A percentile compares a stretch with the other conserved stretches of the same genome.
Conservation (phyloP, 1,139 yeast genomes). For the Geotrichum siamense region DNA sequence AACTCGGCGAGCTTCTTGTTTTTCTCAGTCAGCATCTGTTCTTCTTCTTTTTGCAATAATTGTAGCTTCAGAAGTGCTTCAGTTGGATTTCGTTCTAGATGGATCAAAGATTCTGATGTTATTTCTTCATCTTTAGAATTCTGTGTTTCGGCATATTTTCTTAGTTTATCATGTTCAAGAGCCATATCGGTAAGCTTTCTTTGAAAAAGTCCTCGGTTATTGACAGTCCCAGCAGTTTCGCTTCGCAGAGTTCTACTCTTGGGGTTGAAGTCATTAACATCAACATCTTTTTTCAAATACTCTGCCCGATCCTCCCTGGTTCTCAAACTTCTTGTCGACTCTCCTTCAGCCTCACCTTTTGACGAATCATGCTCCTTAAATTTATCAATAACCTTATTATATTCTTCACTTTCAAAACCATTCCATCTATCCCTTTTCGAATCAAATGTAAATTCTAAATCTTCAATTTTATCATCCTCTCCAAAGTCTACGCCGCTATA, state of each 20-base stretch:
- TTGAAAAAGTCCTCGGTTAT: slow-evolving; percentile 49
- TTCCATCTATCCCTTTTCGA: slow-evolving; percentile 73
- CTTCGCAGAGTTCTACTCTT: slow-evolving; percentile 45
- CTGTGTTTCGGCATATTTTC: slow-evolving; percentile 47
- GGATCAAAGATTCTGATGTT: slow-evolving; percentile 22
- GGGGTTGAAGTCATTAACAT: slow-evolving; percentile 43
- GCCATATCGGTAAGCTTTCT: slow-evolving; percentile 49
- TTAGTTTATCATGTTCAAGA: slow-evolving; percentile 39
- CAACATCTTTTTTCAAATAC: slow-evolving; percentile 36
- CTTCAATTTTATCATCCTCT: slow-evolving; percentile 30
- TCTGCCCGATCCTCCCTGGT: slow-evolving; percentile 50
- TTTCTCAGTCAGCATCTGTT: slow-evolving; percentile 31
- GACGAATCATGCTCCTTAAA: slow-evolving; percentile 33
- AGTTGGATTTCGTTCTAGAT: slow-evolving; percentile 56
- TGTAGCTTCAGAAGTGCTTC: slow-evolving; percentile 44
- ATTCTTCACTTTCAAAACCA: slow-evolving; percentile 59
- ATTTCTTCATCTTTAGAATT: neutral
- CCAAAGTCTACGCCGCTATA: slow-evolving; percentile 30
- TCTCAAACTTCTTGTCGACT: slow-evolving; percentile 33
- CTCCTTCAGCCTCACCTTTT: slow-evolving; percentile 4
- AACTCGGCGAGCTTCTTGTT: neutral
- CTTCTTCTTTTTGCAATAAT: slow-evolving; percentile 36
- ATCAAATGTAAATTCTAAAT: slow-evolving; percentile 43
- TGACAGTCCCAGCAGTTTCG: slow-evolving; percentile 41
- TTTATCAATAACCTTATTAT: slow-evolving; percentile 44